A percentile compares a stretch with the other conserved stretches of the same genome.
Conservation (phyloP, 352 stramenopile genomes). For the Phytophthora cactorum region DNA sequence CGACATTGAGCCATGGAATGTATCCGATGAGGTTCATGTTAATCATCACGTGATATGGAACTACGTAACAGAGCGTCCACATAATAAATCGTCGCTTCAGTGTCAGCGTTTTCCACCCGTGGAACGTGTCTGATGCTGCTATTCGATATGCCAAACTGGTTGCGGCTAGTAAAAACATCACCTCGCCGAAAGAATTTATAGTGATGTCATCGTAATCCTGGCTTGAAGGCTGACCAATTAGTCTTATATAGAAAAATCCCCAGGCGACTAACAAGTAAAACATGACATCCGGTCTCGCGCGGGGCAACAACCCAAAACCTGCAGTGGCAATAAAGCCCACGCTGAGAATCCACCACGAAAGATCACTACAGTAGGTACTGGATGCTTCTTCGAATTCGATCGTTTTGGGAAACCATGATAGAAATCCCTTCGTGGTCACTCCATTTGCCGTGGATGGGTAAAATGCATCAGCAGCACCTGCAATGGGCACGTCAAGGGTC, state of each 20-base stretch:
- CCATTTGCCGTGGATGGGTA: conserved; percentile 50
- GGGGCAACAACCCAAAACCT: conserved; percentile 62
- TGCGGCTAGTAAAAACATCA: conserved; percentile 69
- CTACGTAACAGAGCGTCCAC: conserved; percentile 69
- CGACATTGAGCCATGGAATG: conserved; percentile 76
- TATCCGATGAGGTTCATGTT: conserved; percentile 82
- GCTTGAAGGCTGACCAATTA: conserved; percentile 65
- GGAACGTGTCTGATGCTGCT: conserved; percentile 53
- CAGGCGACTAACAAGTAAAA: conserved; percentile 64
- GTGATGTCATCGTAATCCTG: conserved; percentile 64
- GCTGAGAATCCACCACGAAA: conserved; percentile 76
- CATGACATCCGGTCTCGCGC: conserved; percentile 44
- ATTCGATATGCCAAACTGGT: conserved; percentile 51
- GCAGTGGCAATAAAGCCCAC: conserved; percentile 41
- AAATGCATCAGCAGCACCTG: conserved; percentile 59
- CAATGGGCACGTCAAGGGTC: background rate
- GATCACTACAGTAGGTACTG: conserved; percentile 67
- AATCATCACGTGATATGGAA: conserved; percentile 74
- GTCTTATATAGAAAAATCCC: conserved; percentile 77
- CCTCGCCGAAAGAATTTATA: conserved; percentile 59
- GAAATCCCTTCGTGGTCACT: conserved; percentile 55
- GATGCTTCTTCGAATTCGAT: conserved; percentile 69
- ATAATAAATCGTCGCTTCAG: conserved; percentile 48
- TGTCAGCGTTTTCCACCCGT: conserved; percentile 40
- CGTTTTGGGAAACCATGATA: conserved; percentile 86